Evolutionary conservation across 768 basidiomycete genomes (phyloP), one percentile per base, ranked within the genome.

Genomic region (Suillus paluster): DNA sequence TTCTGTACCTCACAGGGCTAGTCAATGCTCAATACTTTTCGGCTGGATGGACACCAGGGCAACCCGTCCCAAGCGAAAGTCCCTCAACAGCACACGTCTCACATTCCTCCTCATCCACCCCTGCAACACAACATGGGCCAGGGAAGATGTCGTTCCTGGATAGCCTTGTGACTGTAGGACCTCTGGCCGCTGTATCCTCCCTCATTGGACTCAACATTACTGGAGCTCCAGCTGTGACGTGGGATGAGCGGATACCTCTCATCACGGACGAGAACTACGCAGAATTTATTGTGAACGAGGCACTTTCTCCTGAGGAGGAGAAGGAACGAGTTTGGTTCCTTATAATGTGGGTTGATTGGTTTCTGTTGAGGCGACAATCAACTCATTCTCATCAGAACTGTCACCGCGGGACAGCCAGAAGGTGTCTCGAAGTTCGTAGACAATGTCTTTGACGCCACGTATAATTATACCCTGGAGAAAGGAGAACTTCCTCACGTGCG

Each of bases 241-340:
- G 91, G 92, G 91, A 94, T 68, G 75, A 79, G 12, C 84, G 92
- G 33, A 84, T 96, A 44, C 85, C 88, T 27, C 78, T 95, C 41
- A 86, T 97, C 74, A 93, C 90, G 56, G 94, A 96, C 74, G 81
- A 88, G 54, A 95, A 93, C 73, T 95, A 84, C 71, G 77, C 83
- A 30, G 86, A 91, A 33, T 38, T 91, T 55, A 84, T 95, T 63
- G 84, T 88, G 38, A 85, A 92, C 59, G 94, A 94, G 74, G 67
- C 75, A 17, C 73, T 95, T 67, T 81, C 83, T 15, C 76, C 81
- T 55, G 84, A 90, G 64, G 87, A 92, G 71, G 86, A 87, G 68
- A 76, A 81, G 61, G 78, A 88, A 42, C 81, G 93, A 49, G 82
- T 87, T 12, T 97, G 94, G 94, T 81, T 90, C 65, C 73, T 94